Evolutionary conservation across 2,329 filamentous ascomycete species (phyloP), one percentile per base, ranked within the genome.

Genomic region (Gaeumannomyces tritici): DNA sequence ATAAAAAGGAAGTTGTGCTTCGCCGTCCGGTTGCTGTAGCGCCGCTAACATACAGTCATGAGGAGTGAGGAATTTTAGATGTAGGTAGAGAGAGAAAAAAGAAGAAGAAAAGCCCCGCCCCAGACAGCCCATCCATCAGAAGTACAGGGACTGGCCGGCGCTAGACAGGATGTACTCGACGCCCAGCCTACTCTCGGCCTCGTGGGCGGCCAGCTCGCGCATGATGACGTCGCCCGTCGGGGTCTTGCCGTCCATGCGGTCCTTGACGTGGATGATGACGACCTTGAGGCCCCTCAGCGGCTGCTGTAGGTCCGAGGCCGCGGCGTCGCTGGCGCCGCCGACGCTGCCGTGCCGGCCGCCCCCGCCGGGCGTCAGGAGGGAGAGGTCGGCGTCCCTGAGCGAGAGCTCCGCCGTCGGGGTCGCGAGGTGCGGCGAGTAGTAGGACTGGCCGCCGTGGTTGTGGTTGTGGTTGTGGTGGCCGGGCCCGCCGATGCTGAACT

Each of bases 181-280:
- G 0, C 93, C 93, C 59, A 96, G 73, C 57, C 82, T 81, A 11
- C 77, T 81, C 15, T 84, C 83, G 61, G 79, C 75, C 64, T 93
- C 90, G 64, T 90, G 80, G 29, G 85, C 84, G 24, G 76, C 71
- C 60, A 98, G 74, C 72, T 97, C 85, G 64, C 78, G 71, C 27
- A 95, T 69, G 47, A 98, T 96, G 2, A 76, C 81, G 4, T 90
- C 85, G 47, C 79, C 83, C 2, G 82, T 85, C 59, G 77, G 73
- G 29, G 84, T 84, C 0, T 86, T 90, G 71, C 96, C 92, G 11
- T 81, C 79, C 62, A 97, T 77, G 27, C 83, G 88, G 66, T 98
- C 93, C 73, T 99, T 99, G 70, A 98, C 84, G 71, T 99, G 95
- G 51, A 98, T 98, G 62, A 98, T 85, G 60, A 97, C 87, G 1